Evolutionary conservation across 2,329 filamentous ascomycete genomes (phyloP).

Genomic region (Pseudomassariella vexata): DNA sequence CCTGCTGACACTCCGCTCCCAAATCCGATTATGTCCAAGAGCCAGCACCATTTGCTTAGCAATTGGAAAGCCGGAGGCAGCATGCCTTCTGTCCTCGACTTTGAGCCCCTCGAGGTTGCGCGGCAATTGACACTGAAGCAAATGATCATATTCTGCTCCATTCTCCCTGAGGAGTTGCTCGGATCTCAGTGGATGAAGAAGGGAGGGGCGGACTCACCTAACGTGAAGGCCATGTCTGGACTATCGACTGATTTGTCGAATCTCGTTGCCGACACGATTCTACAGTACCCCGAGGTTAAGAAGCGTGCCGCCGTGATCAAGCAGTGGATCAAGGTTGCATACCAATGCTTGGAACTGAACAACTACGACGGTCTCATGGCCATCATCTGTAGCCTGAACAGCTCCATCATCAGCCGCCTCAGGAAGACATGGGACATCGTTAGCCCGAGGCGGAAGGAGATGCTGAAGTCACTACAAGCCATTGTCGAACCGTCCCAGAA

Average conservation of each 20-base stretch:
- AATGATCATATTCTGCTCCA: constrained; percentile 84
- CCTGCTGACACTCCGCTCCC: constrained; percentile 69
- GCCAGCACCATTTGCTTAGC: constrained; percentile 66
- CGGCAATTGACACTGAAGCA: constrained; percentile 90
- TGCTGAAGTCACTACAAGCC: constrained; percentile 72
- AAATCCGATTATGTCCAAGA: constrained; percentile 64
- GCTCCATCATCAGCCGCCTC: constrained; percentile 81
- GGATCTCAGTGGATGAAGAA: constrained; percentile 94
- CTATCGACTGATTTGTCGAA: constrained; percentile 91
- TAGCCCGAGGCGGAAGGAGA: constrained; percentile 74
- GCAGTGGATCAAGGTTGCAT: constrained; percentile 95
- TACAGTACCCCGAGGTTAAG: constrained; percentile 84
- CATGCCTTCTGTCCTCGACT: constrained; percentile 74
- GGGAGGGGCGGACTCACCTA: constrained; percentile 69
- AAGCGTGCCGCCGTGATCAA: constrained; percentile 88
- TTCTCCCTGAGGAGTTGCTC: constrained; percentile 85
- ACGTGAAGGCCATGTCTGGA: constrained; percentile 90
- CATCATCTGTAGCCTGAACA: constrained; percentile 90
- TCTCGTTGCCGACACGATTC: constrained; percentile 86
- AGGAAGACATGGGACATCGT: constrained; percentile 90
- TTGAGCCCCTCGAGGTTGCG: constrained; percentile 85
- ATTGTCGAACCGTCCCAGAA: constrained; percentile 89
- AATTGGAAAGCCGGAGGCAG: constrained; percentile 69
- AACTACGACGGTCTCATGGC: constrained; percentile 98
- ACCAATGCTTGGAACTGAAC: constrained; percentile 79